Conservation (phyloP, 192 early-diverging fungal genomes). For the Gryganskiella cystojenkinii region DNA sequence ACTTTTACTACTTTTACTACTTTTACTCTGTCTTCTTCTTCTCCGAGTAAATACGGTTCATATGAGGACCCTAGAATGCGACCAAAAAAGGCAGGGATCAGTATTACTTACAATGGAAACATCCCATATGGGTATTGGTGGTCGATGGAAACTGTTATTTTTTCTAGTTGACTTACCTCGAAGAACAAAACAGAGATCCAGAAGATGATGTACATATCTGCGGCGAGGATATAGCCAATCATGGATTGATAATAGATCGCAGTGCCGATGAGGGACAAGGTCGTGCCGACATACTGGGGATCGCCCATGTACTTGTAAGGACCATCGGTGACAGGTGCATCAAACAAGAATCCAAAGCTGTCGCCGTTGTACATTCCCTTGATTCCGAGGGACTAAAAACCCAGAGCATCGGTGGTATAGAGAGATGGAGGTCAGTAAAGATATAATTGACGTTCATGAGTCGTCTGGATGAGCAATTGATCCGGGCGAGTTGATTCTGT, state of each 20-base stretch:
- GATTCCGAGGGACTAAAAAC: slow-evolving; percentile 63
- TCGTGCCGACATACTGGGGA: slow-evolving; percentile 69
- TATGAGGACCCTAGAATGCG: slow-evolving; percentile 39
- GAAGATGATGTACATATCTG: slow-evolving; percentile 60
- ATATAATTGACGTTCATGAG: not conserved
- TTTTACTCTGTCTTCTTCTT: slow-evolving; percentile 44
- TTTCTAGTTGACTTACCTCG: slow-evolving; percentile 44
- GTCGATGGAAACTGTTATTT: not conserved
- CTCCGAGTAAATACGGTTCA: slow-evolving; percentile 47
- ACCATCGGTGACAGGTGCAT: slow-evolving; percentile 62
- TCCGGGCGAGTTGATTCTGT: not conserved
- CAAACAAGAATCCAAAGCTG: slow-evolving; percentile 66
- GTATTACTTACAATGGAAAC: not conserved
- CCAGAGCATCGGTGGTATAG: too few relatives aligned
- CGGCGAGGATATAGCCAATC: slow-evolving; percentile 60
- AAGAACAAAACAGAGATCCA: slow-evolving; percentile 63
- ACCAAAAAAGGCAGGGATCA: not conserved
- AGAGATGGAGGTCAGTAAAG: not conserved
- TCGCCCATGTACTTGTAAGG: slow-evolving; percentile 64
- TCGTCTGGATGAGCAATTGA: not conserved
- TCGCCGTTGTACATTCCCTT: slow-evolving; percentile 74
- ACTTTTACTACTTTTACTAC: too few relatives aligned
- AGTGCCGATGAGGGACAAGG: slow-evolving; percentile 61
- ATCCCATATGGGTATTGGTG: not conserved
- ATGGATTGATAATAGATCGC: slow-evolving; percentile 62